These are phyloP conservation scores for Phytophthora citrophthora DNA, from an alignment of 352 stramenopile species.

Conservation along the genomic window DNA sequence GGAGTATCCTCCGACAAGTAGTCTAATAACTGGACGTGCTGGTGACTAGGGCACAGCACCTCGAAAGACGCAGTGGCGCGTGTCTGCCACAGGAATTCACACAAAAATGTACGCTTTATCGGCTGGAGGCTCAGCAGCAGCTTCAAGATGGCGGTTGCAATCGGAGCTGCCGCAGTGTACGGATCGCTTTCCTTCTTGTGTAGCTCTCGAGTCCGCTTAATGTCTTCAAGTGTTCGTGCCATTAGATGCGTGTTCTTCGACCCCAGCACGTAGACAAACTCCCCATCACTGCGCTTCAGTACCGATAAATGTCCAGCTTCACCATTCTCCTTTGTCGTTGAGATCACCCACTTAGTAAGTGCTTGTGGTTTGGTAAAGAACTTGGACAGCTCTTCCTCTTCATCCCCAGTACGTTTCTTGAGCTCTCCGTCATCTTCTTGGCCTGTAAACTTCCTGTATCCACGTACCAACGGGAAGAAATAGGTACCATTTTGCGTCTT, in stretches of 20 bases:
- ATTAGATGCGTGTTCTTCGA: slow-evolving; percentile 88
- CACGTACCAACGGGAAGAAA: slow-evolving; percentile 68
- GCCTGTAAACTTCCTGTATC: slow-evolving; percentile 83
- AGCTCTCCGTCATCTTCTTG: slow-evolving; percentile 81
- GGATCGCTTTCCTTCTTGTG: slow-evolving; percentile 38
- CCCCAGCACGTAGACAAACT: slow-evolving; percentile 73
- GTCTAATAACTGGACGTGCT: slow-evolving; percentile 82
- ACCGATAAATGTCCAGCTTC: slow-evolving; percentile 78
- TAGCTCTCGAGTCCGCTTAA: slow-evolving; percentile 39
- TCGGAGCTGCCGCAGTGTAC: slow-evolving; percentile 57
- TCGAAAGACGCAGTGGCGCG: slow-evolving; percentile 81
- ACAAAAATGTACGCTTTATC: slow-evolving; percentile 53
- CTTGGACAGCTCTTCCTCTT: slow-evolving; percentile 61
- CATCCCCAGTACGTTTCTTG: slow-evolving; percentile 21
- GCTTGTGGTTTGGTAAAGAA: slow-evolving; percentile 76
- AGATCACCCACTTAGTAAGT: slow-evolving; percentile 61
- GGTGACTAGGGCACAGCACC: slow-evolving; percentile 70
- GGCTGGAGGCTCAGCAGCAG: slow-evolving; percentile 45
- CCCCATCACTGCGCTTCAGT: slow-evolving; percentile 68
- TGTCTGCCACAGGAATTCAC: slow-evolving; percentile 82
- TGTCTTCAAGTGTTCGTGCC: slow-evolving; percentile 51
- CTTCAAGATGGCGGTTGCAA: slow-evolving; percentile 53
- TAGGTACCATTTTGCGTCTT: slow-evolving; percentile 5
- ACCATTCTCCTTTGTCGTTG: slow-evolving; percentile 83
- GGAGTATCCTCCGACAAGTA: slow-evolving; percentile 71